Evolutionary conservation across 495 filamentous ascomycete species (phyloP), one percentile per base, ranked within the genome.

Genomic region (Cercophora scortea): DNA sequence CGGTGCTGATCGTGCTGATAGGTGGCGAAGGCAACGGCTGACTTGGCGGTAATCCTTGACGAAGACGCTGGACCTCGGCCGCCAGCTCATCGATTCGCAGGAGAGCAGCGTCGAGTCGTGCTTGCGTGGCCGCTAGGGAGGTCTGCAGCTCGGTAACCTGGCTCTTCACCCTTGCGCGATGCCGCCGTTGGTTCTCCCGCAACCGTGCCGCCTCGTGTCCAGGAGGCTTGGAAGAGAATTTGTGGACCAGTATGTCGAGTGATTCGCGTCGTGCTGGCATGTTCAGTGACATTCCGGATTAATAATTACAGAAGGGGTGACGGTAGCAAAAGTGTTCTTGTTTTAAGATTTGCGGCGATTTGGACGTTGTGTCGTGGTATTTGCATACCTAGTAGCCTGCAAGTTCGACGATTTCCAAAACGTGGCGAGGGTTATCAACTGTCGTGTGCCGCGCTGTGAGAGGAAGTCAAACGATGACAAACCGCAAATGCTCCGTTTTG

Each of bases 141-240:
- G 38, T 16, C 42, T 67, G 62, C 3, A 67, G 60, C 18, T 63
- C 60, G 13, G 45, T 32, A 10, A 65, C 58, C 1, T 45, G 49
- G 32, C 49, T 44, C 46, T 67, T 67, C 16, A 65, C 62, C 38
- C 60, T 55, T 11, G 62, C 62, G 4, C 64, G 62, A 43, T 67
- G 64, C 9, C 64, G 60, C 17, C 64, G 62, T 48, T 67, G 64
- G 49, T 67, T 67, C 38, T 63, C 62, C 0, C 60, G 57, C 16
- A 57, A 49, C 0, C 62, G 55, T 3, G 62, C 62, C 9, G 62
- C 62, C 12, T 65, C 53, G 18, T 58, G 51, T 1, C 49, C 57
- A 7, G 59, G 55, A 0, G 58, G 51, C 17, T 63, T 65, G 44
- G 42, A 17, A 4, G 60, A 58, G 48, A 65, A 65, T 34, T 63